A percentile compares a stretch with the other conserved stretches of the same genome.
These are phyloP conservation scores for Dactylellina sp. DNA, from an alignment of 2,329 filamentous ascomycete species.

Conservation along the genomic window DNA sequence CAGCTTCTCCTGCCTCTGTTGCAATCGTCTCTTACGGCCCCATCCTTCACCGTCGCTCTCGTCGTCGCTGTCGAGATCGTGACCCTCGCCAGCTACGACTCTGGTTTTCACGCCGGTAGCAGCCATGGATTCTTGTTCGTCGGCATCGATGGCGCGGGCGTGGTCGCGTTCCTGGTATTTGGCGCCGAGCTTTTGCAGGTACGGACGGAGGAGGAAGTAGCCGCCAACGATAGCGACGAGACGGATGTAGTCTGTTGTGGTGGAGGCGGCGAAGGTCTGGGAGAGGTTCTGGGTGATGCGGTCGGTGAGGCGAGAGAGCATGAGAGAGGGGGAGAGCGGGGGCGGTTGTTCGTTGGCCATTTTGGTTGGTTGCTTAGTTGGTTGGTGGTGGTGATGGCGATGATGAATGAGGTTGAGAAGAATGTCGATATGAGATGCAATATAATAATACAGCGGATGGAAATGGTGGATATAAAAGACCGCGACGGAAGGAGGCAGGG, in stretches of 20 bases:
- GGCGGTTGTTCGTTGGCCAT: slow-evolving; percentile 27
- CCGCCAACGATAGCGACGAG: slow-evolving; percentile 77
- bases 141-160: slow-evolving; percentile 66
- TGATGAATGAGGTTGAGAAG: too few relatives aligned
- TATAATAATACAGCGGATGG: neutral
- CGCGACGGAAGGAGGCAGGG: too few relatives aligned
- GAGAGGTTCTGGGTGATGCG: slow-evolving; percentile 51
- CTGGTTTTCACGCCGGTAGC: slow-evolving; percentile 66
- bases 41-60: slow-evolving; percentile 68
- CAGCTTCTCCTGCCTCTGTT: slow-evolving; percentile 75
- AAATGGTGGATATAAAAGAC: too few relatives aligned
- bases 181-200: slow-evolving; percentile 75
- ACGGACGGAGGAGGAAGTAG: slow-evolving; percentile 79
- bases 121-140: slow-evolving; percentile 64
- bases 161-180: slow-evolving; percentile 74
- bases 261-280: slow-evolving; percentile 55
- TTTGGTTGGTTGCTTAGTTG: slow-evolving; percentile 9
- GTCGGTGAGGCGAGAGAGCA: slow-evolving; percentile 34
- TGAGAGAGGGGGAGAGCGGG: slow-evolving; percentile 32
- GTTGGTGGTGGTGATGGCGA: neutral
- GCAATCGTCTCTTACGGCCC: slow-evolving; percentile 78
- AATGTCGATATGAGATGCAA: too few relatives aligned
- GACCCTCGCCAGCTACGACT: slow-evolving; percentile 67
- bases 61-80: slow-evolving; percentile 71
- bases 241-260: slow-evolving; percentile 67